Evolutionary conservation across 768 basidiomycete species (phyloP), one percentile per base, ranked within the genome.

Genomic region (Tulasnella calospora): DNA sequence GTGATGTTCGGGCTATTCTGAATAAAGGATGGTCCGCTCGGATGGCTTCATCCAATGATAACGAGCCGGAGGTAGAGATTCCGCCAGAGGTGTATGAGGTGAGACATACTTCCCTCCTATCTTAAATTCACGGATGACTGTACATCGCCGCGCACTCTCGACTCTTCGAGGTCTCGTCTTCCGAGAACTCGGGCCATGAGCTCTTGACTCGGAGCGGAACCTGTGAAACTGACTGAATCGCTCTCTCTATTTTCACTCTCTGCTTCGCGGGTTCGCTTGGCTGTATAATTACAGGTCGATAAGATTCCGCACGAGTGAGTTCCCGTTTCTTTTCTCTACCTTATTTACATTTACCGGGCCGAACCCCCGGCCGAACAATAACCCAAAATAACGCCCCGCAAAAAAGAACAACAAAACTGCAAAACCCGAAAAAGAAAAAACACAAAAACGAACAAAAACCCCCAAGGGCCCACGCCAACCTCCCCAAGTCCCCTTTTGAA

Each of bases 21-120:
- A 89, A 89, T 17, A 91, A 90, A 81, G 91, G 91, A 19, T 92
- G 91, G 91, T 89, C 89, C 1, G 85, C 87, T 2, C 86, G 91
- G 57, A 88, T 88, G 88, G 85, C 85, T 51, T 86, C 86, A 67
- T 82, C 83, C 57, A 87, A 85, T 69, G 79, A 82, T 51, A 82
- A 84, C 55, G 87, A 85, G 30, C 84, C 85, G 36, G 85, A 87
- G 33, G 84, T 87, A 44, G 83, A 82, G 30, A 86, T 89, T 38
- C 90, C 90, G 1, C 85, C 86, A 13, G 86, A 89, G 82, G 88
- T 88, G 79, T 90, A 87, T 80, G 79, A 86, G 57, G 85, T 86
- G 71, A 41, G 85, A 47, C 74, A 51, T 36, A 17, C 71, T 27
- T 46, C 74, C 46, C 35, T 35, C 51, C 55, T 46, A 41, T 47